Evolutionary conservation across 2,329 filamentous ascomycete genomes (phyloP).

Genomic region (Ustilaginoidea virens): DNA sequence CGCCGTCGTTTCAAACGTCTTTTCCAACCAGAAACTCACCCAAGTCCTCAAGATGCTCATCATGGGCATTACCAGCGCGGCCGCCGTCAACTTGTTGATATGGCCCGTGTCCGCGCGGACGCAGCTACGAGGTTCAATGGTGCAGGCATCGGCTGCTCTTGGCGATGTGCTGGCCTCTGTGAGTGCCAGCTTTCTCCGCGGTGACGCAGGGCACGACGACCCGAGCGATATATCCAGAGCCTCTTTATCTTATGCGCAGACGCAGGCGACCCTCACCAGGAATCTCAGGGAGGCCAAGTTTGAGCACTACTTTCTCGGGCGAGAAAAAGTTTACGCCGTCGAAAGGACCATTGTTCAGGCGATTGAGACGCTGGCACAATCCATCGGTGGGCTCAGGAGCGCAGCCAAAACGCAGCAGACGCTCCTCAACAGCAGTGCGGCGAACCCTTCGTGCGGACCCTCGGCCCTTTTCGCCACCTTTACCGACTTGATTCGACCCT

Average conservation of each 20-base stretch:
- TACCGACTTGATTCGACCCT: slow-evolving; percentile 69
- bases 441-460: slow-evolving; percentile 23
- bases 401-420: slow-evolving; percentile 76
- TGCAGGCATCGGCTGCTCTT: slow-evolving; percentile 55
- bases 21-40: slow-evolving; percentile 43
- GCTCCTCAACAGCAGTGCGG: slow-evolving; percentile 36
- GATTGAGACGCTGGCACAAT: slow-evolving; percentile 68
- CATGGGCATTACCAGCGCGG: slow-evolving; percentile 57
- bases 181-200: slow-evolving; percentile 65
- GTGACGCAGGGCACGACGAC: slow-evolving; percentile 16
- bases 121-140: slow-evolving; percentile 55
- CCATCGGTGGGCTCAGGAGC: slow-evolving; percentile 72
- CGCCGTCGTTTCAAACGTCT: slow-evolving; percentile 59
- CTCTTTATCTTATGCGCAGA: slow-evolving; percentile 36
- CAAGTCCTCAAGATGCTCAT: slow-evolving; percentile 58
- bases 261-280: slow-evolving; percentile 37
- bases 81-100: slow-evolving; percentile 54
- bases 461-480: slow-evolving; percentile 71
- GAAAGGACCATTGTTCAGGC: slow-evolving; percentile 65
- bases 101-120: slow-evolving; percentile 61
- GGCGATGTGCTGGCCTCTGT: slow-evolving; percentile 67
- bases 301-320: slow-evolving; percentile 66
- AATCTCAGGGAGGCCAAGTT: slow-evolving; percentile 69
- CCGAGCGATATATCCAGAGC: slow-evolving; percentile 4
- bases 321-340: slow-evolving; percentile 58